Base-by-base conservation (phyloP, 2,329 filamentous ascomycete species). In the Colletotrichum tanaceti region DNA sequence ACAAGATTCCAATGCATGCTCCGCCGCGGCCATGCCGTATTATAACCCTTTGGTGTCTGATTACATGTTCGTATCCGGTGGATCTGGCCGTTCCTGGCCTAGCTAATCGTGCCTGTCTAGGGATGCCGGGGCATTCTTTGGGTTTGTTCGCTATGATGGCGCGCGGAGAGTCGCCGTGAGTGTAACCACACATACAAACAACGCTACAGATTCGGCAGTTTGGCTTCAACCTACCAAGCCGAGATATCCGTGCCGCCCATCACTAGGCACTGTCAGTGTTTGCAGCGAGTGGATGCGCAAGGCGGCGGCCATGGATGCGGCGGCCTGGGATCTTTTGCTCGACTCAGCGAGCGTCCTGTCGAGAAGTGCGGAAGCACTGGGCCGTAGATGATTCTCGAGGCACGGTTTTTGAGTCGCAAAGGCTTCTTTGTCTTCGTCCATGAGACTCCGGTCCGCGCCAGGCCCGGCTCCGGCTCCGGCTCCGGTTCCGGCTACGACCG, bases 231-330 rank as follows among this genome's bases (percentile, higher is more conserved):
- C 49, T 10, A 39, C 13, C 63, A 41, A 38, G 63, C 63, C 63
- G 63, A 65, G 57, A 47, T 18, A 65, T 43, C 63, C 63, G 63
- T 35, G 46, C 44, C n/a, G 20, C 28, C 9, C 16, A 16, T 20
- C 20, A 20, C 28, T 53, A 24, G n/a, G n/a, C n/a, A n/a, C 28
- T 35, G 28, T 32, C 9, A 5, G 28, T 28, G 20, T 53, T 65
- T 44, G 41, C 43, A n/a, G n/a, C 55, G 41, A 22, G 24, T 58
- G 50, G 20, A 13, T 49, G 20, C 18, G 14, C 38, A 13, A 20
- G 13, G 32, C 63, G 63, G 63, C 11, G 58, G 58, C 63, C 63
- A 49, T 62, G 20, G 52, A 43, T 41, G n/a, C 57, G 49, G 57
- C 22, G 38, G 24, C 14, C 39, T 22, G 58, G 52, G 47, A 24